Evolutionary conservation across 768 basidiomycete genomes (phyloP), one percentile per base, ranked within the genome.

Genomic region (Amanita polypyramis): DNA sequence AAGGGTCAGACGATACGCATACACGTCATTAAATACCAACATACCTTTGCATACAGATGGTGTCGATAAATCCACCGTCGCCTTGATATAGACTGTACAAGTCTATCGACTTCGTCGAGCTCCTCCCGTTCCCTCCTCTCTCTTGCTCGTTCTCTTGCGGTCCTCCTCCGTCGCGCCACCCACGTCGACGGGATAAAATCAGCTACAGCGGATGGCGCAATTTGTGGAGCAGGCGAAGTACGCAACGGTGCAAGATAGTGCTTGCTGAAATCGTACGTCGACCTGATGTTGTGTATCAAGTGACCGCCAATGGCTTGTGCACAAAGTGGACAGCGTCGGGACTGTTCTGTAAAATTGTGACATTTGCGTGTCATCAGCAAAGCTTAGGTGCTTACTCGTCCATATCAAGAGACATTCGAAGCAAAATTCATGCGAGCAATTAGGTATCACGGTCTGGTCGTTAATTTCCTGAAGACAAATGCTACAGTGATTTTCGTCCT

Each of bases 401-500:
- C 92, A 95, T 1, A 92, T 65, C 40, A 85, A 67, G 19, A 96
- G 72, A 61, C 93, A 97, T 48, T 89, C 86, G 54, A 95, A 95
- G 58, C 93, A 97, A 58, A 94, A 94, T 58, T 88, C 85, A 68
- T 97, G 93, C 1, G 88, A 85, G 62, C 93, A 96, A 6, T 70
- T 73, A 1, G 91, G 88, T 20, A 95, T 70, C 33, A 94, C 74
- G 0, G 92, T 85, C 38, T 85, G 70, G 65, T 96, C 90, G 11
- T 73, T 68, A 44, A 93, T 68, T 9, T 67, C 51, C 56, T 94
- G 88, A 19, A 97, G 68, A 57, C 93, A 97, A 29, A 97, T 95
- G 50, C 84, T 80, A 59, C 93, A 97, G 55, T 80, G 70, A 19
- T 82, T 77, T 38, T 73, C 75, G 4, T 72, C 68, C 0, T 65